These are phyloP conservation scores for Pseudocercospora ulei DNA, from an alignment of 2,329 filamentous ascomycete genomes.

Conservation along the genomic window DNA sequence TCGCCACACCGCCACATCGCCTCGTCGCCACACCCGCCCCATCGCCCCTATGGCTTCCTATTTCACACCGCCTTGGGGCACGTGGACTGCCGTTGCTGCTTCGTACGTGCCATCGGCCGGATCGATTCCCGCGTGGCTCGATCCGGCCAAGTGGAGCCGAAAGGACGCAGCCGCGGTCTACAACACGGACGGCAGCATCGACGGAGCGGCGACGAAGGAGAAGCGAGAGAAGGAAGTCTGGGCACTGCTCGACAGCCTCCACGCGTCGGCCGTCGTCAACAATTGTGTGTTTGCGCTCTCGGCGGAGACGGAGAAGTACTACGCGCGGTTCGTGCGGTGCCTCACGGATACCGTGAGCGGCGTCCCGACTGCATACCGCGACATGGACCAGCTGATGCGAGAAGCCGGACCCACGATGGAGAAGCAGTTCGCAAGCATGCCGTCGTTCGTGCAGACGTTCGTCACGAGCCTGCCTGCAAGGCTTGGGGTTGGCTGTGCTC, in stretches of 20 bases:
- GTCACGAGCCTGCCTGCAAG: constrained; percentile 77
- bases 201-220: constrained; percentile 36
- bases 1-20: no score
- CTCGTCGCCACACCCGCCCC: no score
- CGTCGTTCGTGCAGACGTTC: constrained; percentile 70
- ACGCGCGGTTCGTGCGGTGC: constrained; percentile 75
- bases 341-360: constrained; percentile 89
- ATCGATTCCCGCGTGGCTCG: constrained; percentile 23
- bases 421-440: constrained; percentile 57
- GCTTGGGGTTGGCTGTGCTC: constrained; percentile 63
- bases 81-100: constrained; percentile 31
- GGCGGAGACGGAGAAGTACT: constrained; percentile 70
- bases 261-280: constrained; percentile 66
- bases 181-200: constrained; percentile 33
- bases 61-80: constrained; percentile 32
- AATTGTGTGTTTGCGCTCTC: constrained; percentile 77
- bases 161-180: constrained; percentile 33
- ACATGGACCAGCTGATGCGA: constrained; percentile 62
- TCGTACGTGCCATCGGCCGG: constrained; percentile 24
- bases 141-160: constrained; percentile 19
- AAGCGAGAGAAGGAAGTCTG: constrained; percentile 64
- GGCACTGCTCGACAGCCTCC: constrained; percentile 70
- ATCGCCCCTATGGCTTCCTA: constrained; percentile 24
- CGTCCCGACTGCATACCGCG: constrained; percentile 83
- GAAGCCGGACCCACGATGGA: constrained; percentile 56